Conservation (phyloP, 768 basidiomycete genomes). For the Amanita jacksonii region DNA sequence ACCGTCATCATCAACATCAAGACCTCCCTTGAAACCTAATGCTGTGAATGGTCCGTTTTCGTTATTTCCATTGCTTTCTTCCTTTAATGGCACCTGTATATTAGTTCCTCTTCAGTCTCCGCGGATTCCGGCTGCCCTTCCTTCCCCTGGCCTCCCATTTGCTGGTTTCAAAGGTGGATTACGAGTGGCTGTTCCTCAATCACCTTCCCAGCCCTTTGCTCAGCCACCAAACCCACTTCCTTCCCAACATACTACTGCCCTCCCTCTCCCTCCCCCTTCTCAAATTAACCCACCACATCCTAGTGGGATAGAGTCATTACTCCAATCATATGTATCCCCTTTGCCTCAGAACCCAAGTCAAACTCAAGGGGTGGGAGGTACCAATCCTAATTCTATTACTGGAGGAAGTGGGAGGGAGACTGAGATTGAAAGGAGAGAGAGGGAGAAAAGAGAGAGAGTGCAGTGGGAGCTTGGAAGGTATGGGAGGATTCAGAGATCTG, state of each 20-base stretch:
- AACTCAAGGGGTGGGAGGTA: no score
- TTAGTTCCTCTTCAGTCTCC: neutral
- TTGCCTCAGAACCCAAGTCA: no score
- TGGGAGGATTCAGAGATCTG: neutral
- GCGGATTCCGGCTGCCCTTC: neutral
- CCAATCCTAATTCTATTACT: no score
- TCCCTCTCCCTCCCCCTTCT: no score
- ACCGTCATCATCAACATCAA: no score
- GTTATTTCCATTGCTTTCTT: neutral
- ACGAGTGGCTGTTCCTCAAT: neutral
- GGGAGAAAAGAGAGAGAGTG: constrained; percentile 2
- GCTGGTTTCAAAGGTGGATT: neutral
- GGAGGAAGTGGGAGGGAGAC: no score
- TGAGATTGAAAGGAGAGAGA: neutral
- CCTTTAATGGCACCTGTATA: neutral
- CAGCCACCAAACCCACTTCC: no score
- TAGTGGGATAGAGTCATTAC: no score
- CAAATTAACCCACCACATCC: no score
- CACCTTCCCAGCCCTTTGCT: neutral
- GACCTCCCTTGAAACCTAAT: no score
- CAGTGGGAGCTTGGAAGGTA: constrained; percentile 3
- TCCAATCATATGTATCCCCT: no score
- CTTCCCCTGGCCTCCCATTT: neutral
- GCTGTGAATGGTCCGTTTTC: neutral
- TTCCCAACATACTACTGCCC: no score